Conservation (phyloP, 306 rosid species). For the Fragaria nilgerrensis region DNA sequence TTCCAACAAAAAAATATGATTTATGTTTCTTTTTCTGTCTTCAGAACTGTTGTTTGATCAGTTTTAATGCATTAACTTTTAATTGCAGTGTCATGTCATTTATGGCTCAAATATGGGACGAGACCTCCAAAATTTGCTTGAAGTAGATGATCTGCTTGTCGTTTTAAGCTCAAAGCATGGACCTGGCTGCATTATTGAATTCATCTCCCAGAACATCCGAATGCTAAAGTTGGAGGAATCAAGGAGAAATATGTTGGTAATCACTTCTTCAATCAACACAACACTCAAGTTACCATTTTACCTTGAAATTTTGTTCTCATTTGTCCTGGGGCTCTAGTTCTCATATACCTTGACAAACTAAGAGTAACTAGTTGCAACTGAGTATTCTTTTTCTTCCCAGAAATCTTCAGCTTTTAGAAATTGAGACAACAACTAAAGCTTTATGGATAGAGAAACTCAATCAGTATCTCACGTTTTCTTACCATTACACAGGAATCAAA, state of each 20-base stretch:
- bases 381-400: not conserved
- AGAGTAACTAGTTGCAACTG: not conserved
- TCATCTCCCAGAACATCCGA: constrained; percentile 66
- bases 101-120: constrained; percentile 56
- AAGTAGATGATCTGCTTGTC: constrained; percentile 60
- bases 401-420: not conserved
- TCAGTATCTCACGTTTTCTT: constrained; percentile 8
- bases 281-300: not conserved
- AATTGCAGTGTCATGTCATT: constrained; percentile 73
- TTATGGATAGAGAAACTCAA: not conserved
- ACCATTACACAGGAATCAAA: constrained; percentile 60
- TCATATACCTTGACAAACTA: not conserved
- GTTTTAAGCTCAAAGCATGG: constrained; percentile 64
- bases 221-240: constrained; percentile 75
- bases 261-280: constrained; percentile 10
- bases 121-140: constrained; percentile 68
- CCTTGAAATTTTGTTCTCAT: not conserved
- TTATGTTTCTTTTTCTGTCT: not conserved
- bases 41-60: constrained; percentile 10
- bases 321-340: not conserved
- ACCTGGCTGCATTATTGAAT: constrained; percentile 75
- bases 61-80: constrained; percentile 24
- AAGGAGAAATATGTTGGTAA: constrained; percentile 61
- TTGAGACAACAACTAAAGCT: not conserved
- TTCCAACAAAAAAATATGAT: not conserved